A percentile compares a stretch with the other conserved stretches of the same genome.
phyloP scores from a whole-genome alignment of 805 yeast species.

The Kazachstania viticola region DNA sequence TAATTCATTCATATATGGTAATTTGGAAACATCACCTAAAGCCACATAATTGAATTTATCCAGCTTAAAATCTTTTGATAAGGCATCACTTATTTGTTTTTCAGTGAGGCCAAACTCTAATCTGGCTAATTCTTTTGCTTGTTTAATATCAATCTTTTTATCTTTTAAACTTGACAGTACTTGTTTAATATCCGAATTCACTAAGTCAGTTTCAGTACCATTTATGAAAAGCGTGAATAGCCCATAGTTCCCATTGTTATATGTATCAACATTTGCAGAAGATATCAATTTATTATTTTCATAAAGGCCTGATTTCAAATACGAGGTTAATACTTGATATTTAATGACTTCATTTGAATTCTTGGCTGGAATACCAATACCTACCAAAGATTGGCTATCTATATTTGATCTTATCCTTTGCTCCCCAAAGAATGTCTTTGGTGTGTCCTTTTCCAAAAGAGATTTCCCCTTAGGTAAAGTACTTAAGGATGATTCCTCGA shows the following conservation, averaged over 20 bases:
- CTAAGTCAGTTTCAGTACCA: slow-evolving; percentile 47
- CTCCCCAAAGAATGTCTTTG: slow-evolving; percentile 48
- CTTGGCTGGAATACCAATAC: slow-evolving; percentile 70
- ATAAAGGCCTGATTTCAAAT: slow-evolving; percentile 48
- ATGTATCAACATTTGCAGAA: slow-evolving; percentile 46
- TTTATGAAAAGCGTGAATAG: slow-evolving; percentile 62
- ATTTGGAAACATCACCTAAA: slow-evolving; percentile 73
- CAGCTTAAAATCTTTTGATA: slow-evolving; percentile 32
- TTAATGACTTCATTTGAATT: slow-evolving; percentile 48
- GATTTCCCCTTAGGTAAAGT: slow-evolving; percentile 50
- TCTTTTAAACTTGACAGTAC: slow-evolving; percentile 41
- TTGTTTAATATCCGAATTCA: slow-evolving; percentile 48
- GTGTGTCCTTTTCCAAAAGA: slow-evolving; percentile 28
- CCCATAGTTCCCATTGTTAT: slow-evolving; percentile 66
- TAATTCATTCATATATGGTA: slow-evolving; percentile 87
- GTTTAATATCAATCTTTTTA: slow-evolving; percentile 42
- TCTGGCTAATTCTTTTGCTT: slow-evolving; percentile 45
- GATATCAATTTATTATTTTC: slow-evolving; percentile 43
- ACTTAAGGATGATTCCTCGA: slow-evolving; percentile 51
- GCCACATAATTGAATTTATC: slow-evolving; percentile 75
- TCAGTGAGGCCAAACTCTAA: slow-evolving; percentile 32
- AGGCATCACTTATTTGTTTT: slow-evolving; percentile 27
- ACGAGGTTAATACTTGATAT: slow-evolving; percentile 60
- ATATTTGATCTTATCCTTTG: slow-evolving; percentile 52
- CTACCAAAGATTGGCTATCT: slow-evolving; percentile 65